Conservation (phyloP, 2,329 filamentous ascomycete species). For the Colletotrichum tofieldiae region DNA sequence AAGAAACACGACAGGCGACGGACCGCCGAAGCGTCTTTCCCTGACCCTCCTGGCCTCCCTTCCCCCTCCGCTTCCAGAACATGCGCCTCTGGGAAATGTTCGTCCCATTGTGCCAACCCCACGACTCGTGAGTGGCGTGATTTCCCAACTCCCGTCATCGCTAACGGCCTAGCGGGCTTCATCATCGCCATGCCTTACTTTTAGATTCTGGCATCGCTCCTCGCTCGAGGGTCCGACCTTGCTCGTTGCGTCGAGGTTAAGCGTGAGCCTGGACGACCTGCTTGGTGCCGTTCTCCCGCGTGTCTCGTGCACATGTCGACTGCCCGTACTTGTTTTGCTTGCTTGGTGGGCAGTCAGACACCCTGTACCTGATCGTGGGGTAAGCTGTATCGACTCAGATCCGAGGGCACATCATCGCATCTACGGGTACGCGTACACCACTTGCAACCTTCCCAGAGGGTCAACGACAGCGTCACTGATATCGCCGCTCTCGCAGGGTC, state of each 20-base stretch:
- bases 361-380: constrained; percentile 9
- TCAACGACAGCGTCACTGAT: not conserved
- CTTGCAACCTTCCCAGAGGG: too few relatives aligned
- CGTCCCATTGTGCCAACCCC: constrained; percentile 32
- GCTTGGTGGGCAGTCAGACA: not conserved
- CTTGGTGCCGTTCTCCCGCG: not conserved
- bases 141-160: constrained; percentile 27
- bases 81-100: constrained; percentile 28
- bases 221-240: constrained; percentile 12
- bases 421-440: not conserved
- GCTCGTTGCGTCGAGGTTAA: not conserved
- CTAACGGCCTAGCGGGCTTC: constrained; percentile 29
- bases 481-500: constrained; percentile 23
- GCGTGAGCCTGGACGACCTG: not conserved
- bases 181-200: constrained; percentile 10
- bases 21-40: not conserved
- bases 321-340: not conserved
- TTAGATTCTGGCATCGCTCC: constrained; percentile 5
- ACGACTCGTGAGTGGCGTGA: constrained; percentile 41
- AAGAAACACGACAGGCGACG: constrained; percentile 4
- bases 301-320: not conserved
- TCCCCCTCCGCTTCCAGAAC: constrained; percentile 10
- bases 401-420: not conserved
- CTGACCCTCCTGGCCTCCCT: not conserved
- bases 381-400: constrained; percentile 14